Conservation (phyloP, 2,329 filamentous ascomycete genomes). For the Dothideomycetes sp. region DNA sequence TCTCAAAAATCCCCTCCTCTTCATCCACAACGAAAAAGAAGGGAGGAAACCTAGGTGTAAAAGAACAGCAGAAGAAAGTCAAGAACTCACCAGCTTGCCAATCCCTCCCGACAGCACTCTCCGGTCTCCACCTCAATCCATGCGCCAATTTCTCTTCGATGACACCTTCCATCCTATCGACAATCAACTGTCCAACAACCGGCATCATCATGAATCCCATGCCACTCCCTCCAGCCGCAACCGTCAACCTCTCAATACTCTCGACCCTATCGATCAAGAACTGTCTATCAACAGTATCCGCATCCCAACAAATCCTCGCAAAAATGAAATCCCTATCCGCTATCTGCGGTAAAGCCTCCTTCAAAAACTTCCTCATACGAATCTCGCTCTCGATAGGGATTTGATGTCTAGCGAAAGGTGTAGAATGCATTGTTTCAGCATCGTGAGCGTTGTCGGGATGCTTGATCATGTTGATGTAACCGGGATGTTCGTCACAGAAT, state of each 20-base stretch:
- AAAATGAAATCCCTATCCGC: conserved; percentile 41
- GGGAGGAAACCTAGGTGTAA: too few species aligned
- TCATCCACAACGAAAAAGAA: too few species aligned
- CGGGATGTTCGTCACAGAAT: conserved; percentile 49
- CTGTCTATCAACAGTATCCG: conserved; percentile 45
- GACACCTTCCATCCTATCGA: conserved; percentile 38
- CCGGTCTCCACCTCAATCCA: conserved; percentile 44
- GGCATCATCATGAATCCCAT: conserved; percentile 48
- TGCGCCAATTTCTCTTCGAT: conserved; percentile 35
- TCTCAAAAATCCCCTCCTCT: background rate
- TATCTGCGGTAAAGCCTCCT: conserved; percentile 46
- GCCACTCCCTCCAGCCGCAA: conserved; percentile 45
- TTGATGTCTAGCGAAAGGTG: conserved; percentile 37
- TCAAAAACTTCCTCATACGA: conserved; percentile 40
- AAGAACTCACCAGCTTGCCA: conserved; percentile 33
- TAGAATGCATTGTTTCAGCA: conserved; percentile 25
- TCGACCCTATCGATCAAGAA: conserved; percentile 46
- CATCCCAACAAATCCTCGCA: conserved; percentile 48
- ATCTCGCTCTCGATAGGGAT: conserved; percentile 40
- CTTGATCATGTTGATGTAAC: conserved; percentile 42
- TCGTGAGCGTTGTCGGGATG: conserved; percentile 16
- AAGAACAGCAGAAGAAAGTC: too few species aligned
- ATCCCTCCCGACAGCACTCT: conserved; percentile 38
- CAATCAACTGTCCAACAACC: conserved; percentile 41
- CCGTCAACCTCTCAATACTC: conserved; percentile 31